Evolutionary conservation across 75 land plant species (phyloP), one percentile per base, ranked within the genome.

Genomic region (Ceratopteris richardii): DNA sequence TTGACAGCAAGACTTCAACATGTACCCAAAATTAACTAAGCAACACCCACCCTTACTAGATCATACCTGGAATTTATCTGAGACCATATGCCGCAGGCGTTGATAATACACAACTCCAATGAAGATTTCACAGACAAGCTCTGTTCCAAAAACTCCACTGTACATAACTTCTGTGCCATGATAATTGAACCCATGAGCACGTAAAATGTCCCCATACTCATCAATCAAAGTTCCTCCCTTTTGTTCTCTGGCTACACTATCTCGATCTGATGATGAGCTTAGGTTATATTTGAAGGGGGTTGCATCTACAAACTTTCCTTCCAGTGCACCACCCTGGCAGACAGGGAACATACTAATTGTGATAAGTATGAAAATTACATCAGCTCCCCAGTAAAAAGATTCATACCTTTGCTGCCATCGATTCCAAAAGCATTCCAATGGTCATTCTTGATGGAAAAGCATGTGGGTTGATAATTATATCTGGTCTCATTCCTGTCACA

Each of bases 381-480:
- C n/a, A n/a, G n/a, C n/a, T n/a, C n/a, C n/a, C n/a, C 9, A 9
- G 9, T 33, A 33, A 3, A 33, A 3, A 26, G 5, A 54, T 54
- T 2, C 31, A 44, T 81, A 90, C 99, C 99, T 95, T 95, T 3
- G 99, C 97, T 70, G 97, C 99, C 62, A 95, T 79, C 31, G 97
- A 90, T 68, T 95, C 99, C 57, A 95, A 68, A 63, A 95, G 86
- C 99, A 95, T 95, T 41, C 79, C 99, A 61, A 95, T 95, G 14
- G 99, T 95, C 99, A 95, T 95, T 27, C 99, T 70, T 14, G 99
- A 95, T 57, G 99, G 99, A 68, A 95, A 95, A 40, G 97, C 99
- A 78, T 95, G 99, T 0, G 99, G 99, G 73, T 95, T 95, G 51
- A 95, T 90, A 27, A 95, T 90, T 16, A 95, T 75, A 80, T 95